Evolutionary conservation across 805 yeast species (phyloP).

Genomic region (Starmerella potacharoeniae): DNA sequence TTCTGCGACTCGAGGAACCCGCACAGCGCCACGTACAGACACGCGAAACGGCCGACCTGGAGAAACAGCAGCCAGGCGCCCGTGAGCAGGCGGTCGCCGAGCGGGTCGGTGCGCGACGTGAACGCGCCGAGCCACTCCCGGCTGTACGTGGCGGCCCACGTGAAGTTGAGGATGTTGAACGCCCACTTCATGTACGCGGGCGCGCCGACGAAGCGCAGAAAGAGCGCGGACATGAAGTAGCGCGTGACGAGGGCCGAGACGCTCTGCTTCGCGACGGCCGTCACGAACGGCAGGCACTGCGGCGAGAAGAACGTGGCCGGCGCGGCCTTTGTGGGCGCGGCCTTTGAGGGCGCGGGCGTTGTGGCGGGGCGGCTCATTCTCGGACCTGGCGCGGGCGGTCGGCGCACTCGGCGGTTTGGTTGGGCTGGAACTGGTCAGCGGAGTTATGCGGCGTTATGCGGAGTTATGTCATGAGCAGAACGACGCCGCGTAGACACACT

Average conservation of each 20-base stretch:
- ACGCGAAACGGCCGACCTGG: not conserved
- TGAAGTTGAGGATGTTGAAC: not conserved
- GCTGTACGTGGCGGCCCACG: not conserved
- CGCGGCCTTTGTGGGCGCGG: not conserved
- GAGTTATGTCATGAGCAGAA: too few relatives aligned
- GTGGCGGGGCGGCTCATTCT: too few relatives aligned
- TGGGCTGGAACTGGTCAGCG: too few relatives aligned
- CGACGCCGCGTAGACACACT: too few relatives aligned
- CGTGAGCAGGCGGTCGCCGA: slow-evolving; percentile 3
- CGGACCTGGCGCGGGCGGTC: too few relatives aligned
- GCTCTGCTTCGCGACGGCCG: not conserved
- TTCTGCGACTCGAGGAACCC: not conserved
- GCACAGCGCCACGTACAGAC: not conserved
- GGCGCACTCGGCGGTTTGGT: too few relatives aligned
- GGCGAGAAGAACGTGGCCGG: not conserved
- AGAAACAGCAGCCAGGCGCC: not conserved
- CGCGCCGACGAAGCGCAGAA: not conserved
- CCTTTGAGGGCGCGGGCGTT: too few relatives aligned
- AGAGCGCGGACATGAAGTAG: not conserved
- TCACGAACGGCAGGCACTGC: not conserved
- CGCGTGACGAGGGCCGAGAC: not conserved
- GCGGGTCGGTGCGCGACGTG: slow-evolving; percentile 1
- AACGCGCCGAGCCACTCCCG: slow-evolving; percentile 5
- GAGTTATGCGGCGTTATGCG: too few relatives aligned
- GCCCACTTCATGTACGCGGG: slow-evolving; percentile 1